phyloP scores from a whole-genome alignment of 805 yeast genomes.

The Monosporozyma yasuniensis region DNA sequence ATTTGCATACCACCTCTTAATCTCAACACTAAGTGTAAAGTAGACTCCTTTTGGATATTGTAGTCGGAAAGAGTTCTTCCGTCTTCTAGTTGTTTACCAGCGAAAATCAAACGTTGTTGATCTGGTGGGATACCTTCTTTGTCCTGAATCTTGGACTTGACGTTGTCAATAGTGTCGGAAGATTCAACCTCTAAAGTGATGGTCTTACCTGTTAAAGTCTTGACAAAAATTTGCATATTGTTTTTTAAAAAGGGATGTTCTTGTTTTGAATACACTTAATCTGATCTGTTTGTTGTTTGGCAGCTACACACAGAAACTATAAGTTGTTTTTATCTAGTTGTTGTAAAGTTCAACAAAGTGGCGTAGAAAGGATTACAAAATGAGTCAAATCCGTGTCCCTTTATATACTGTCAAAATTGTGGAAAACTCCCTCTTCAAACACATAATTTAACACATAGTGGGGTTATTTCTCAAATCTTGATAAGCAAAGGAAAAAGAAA shows the following conservation, averaged over 20 bases:
- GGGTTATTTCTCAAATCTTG: background rate
- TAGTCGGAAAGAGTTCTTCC: slow-evolving; percentile 65
- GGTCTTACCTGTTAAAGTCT: slow-evolving; percentile 96
- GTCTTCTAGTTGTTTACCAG: slow-evolving; percentile 65
- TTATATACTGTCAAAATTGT: slow-evolving; percentile 1
- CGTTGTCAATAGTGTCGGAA: slow-evolving; percentile 89
- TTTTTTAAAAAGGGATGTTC: background rate
- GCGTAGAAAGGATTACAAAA: background rate
- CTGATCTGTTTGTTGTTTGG: background rate
- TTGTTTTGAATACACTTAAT: background rate
- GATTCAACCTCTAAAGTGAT: slow-evolving; percentile 93
- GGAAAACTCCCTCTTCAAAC: background rate
- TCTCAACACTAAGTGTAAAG: slow-evolving; percentile 62
- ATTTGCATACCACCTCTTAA: slow-evolving; percentile 58
- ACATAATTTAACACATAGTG: background rate
- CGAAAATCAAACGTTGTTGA: slow-evolving; percentile 61
- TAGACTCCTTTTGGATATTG: slow-evolving; percentile 66
- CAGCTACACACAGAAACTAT: background rate
- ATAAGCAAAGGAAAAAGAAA: background rate
- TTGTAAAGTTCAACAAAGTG: too few relatives aligned
- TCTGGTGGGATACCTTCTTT: slow-evolving; percentile 68
- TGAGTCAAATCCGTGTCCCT: background rate
- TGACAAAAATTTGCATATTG: slow-evolving; percentile 64
- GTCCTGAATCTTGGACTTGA: slow-evolving; percentile 69
- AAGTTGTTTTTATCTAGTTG: background rate